Conservation (phyloP, 768 basidiomycete species). For the Trametes cingulata region DNA sequence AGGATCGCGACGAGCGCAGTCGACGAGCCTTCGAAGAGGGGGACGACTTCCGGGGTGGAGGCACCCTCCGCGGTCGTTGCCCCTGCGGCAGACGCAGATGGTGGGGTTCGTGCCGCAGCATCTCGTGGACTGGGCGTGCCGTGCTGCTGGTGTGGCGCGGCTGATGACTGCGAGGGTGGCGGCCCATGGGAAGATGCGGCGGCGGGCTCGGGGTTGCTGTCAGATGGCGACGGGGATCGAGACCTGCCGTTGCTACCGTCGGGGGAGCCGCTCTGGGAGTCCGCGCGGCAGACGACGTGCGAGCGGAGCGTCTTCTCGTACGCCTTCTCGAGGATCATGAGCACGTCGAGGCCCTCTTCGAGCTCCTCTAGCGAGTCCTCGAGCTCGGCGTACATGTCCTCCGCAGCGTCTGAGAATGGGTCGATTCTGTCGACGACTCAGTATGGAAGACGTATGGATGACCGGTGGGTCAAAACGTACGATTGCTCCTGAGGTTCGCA, state of each 20-base stretch:
- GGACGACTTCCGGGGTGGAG: conserved; percentile 31
- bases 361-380: conserved; percentile 58
- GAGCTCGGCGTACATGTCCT: conserved; percentile 43
- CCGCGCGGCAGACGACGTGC: conserved; percentile 47
- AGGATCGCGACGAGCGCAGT: conserved; percentile 69
- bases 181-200: background rate
- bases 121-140: conserved; percentile 30
- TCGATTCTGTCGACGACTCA: background rate
- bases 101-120: no score
- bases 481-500: conserved; percentile 3
- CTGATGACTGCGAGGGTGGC: background rate
- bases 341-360: conserved; percentile 67
- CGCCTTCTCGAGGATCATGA: conserved; percentile 68
- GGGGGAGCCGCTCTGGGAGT: conserved; percentile 4
- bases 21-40: conserved; percentile 59
- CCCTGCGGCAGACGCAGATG: background rate
- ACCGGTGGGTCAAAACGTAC: conserved; percentile 2
- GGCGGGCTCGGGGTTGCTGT: background rate
- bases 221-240: conserved; percentile 10
- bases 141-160: background rate
- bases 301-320: conserved; percentile 66
- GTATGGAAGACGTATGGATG: background rate
- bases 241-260: conserved; percentile 12
- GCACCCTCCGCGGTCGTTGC: conserved; percentile 12
- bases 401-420: conserved; percentile 32